Evolutionary conservation across 2,329 filamentous ascomycete species (phyloP).

Genomic region (Bisporella sp.): DNA sequence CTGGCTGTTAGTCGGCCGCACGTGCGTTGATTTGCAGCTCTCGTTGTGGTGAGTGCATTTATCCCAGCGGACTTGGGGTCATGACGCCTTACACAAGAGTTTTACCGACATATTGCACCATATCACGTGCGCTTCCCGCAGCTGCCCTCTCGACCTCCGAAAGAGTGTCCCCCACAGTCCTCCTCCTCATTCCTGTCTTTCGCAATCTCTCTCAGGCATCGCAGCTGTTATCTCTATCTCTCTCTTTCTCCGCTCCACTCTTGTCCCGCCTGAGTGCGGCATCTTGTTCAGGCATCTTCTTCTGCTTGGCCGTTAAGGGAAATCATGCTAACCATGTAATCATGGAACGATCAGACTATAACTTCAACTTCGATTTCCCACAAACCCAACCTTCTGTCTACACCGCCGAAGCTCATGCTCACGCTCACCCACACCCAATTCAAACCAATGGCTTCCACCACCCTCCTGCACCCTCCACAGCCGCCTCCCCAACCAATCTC

Average conservation of each 20-base stretch:
- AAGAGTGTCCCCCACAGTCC: background rate
- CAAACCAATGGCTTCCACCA: slow-evolving; percentile 6
- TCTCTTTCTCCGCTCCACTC: slow-evolving; percentile 2
- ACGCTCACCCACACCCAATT: slow-evolving; percentile 13
- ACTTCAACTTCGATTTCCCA: slow-evolving; percentile 22
- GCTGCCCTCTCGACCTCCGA: background rate
- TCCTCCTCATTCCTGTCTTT: background rate
- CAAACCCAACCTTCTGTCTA: slow-evolving; percentile 8
- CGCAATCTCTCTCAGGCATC: background rate
- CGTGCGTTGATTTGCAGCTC: background rate
- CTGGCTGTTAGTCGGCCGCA: background rate
- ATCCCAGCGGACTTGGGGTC: background rate
- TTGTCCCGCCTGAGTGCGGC: background rate
- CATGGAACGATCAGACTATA: slow-evolving; percentile 23
- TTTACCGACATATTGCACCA: slow-evolving; percentile 13
- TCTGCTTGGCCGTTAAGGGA: slow-evolving; percentile 4
- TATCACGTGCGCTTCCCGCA: slow-evolving; percentile 18
- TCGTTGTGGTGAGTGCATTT: background rate
- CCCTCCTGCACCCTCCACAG: slow-evolving; percentile 13
- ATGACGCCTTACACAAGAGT: background rate
- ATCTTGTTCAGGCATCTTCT: background rate
- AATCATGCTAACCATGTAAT: slow-evolving; percentile 23
- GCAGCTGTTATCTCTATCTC: slow-evolving; percentile 1
- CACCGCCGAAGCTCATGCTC: slow-evolving; percentile 7
- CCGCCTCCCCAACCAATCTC: slow-evolving; percentile 12